These are phyloP conservation scores for Massarina eburnea DNA, from an alignment of 2,329 filamentous ascomycete genomes.

Conservation along the genomic window DNA sequence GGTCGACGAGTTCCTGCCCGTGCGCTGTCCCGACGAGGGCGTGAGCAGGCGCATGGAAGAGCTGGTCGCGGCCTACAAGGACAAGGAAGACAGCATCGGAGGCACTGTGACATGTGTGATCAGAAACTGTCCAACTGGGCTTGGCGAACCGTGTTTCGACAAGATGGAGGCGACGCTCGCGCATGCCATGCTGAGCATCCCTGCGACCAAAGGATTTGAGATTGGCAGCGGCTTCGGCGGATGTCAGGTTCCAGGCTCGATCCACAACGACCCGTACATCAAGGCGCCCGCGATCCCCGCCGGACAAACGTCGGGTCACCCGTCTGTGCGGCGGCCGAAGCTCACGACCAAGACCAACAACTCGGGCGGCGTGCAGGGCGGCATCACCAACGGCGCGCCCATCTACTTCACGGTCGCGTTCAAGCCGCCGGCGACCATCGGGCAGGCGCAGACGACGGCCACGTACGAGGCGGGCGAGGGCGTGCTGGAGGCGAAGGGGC, in stretches of 20 bases:
- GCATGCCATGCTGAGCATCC: conserved; percentile 94
- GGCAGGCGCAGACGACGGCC: conserved; percentile 80
- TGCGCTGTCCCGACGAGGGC: conserved; percentile 76
- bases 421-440: conserved; percentile 93
- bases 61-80: conserved; percentile 74
- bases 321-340: conserved; percentile 51
- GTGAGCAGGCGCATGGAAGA: conserved; percentile 73
- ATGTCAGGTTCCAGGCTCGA: conserved; percentile 81
- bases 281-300: conserved; percentile 55
- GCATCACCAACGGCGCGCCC: conserved; percentile 88
- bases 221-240: conserved; percentile 91
- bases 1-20: conserved; percentile 83
- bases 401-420: conserved; percentile 96
- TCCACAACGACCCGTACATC: conserved; percentile 88
- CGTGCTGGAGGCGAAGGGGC: conserved; percentile 82
- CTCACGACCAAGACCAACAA: conserved; percentile 92
- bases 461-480: conserved; percentile 78
- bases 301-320: conserved; percentile 43
- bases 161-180: conserved; percentile 90
- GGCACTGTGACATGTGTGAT: conserved; percentile 95
- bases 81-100: conserved; percentile 84
- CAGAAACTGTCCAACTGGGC: conserved; percentile 77
- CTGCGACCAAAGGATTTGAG: conserved; percentile 93
- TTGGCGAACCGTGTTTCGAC: conserved; percentile 93
- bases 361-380: conserved; percentile 91